Evolutionary conservation across 176 grass and related monocot genomes (phyloP).

Genomic region (Oryza officinalis): DNA sequence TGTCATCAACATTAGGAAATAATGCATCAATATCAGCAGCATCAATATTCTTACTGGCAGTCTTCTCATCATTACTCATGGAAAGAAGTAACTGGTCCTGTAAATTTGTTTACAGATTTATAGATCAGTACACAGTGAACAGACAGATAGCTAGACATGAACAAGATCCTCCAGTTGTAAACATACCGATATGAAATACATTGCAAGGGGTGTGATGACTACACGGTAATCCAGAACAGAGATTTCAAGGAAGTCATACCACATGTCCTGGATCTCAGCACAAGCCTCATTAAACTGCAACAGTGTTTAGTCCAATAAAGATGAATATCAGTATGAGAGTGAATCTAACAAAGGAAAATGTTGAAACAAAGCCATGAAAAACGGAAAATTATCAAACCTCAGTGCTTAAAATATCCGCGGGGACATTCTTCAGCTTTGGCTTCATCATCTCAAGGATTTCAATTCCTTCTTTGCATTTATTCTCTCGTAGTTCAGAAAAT

Average conservation of each 20-base stretch:
- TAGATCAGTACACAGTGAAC: background rate
- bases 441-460: background rate
- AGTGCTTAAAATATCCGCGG: background rate
- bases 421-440: background rate
- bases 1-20: conserved; percentile 4
- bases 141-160: background rate
- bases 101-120: background rate
- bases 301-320: background rate
- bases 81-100: background rate
- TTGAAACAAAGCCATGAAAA: background rate
- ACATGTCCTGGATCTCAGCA: background rate
- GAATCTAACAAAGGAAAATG: background rate
- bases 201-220: background rate
- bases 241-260: background rate
- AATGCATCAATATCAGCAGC: conserved; percentile 4
- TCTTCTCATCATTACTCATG: background rate
- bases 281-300: background rate
- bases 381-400: background rate
- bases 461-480: background rate
- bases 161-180: background rate
- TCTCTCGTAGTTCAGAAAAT: background rate
- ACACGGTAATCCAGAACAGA: background rate
- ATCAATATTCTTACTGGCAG: background rate
- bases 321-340: background rate
- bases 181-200: background rate